These are phyloP conservation scores for Sporothrix pseudoabietina DNA, from an alignment of 2,329 filamentous ascomycete genomes.

Conservation along the genomic window DNA sequence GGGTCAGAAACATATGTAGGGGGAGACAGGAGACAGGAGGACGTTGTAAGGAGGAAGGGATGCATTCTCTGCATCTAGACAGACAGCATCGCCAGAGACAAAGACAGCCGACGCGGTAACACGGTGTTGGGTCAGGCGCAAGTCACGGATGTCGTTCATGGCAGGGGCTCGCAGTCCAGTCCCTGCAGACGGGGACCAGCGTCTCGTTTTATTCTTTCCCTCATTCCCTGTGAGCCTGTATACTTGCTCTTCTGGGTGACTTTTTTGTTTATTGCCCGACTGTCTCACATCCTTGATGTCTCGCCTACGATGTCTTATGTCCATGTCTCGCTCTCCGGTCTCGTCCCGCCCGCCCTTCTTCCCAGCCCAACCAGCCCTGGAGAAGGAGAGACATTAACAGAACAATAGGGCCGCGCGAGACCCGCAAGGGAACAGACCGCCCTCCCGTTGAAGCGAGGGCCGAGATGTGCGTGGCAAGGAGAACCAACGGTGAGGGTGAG, in stretches of 20 bases:
- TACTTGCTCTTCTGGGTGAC: constrained; percentile 5
- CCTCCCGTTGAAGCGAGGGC: constrained; percentile 9
- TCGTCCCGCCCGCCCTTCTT: not conserved
- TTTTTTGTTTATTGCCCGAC: not conserved
- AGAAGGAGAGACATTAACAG: not conserved
- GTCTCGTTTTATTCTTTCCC: not conserved
- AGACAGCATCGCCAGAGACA: not conserved
- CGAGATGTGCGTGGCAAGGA: constrained; percentile 2
- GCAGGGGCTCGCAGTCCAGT: not conserved
- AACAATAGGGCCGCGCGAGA: not conserved
- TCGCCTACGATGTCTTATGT: not conserved
- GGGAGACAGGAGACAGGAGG: not conserved
- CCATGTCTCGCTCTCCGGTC: not conserved
- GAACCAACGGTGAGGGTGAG: not conserved
- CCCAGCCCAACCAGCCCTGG: not conserved
- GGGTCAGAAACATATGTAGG: not conserved
- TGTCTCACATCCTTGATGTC: not conserved
- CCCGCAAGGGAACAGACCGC: not conserved
- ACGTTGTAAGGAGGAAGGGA: not conserved
- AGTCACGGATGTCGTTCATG: not conserved
- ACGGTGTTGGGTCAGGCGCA: not conserved
- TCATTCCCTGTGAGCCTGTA: not conserved
- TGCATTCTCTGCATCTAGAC: not conserved
- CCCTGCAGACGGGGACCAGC: not conserved
- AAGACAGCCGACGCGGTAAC: not conserved